These are phyloP conservation scores for Arabidopsis arenosa DNA, from an alignment of 345 rosid species.

Conservation along the genomic window DNA sequence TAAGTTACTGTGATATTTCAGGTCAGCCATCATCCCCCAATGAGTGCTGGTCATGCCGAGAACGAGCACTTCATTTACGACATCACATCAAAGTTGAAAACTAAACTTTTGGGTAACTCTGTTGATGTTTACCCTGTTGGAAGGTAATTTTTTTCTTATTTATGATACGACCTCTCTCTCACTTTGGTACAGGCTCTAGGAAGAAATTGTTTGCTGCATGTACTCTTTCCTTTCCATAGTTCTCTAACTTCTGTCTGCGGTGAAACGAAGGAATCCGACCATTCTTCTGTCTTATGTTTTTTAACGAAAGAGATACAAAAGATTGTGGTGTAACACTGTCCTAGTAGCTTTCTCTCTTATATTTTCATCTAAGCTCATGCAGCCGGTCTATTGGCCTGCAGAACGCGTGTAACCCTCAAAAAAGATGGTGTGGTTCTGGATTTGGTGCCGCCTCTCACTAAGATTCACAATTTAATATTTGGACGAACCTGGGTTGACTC, in stretches of 20 bases:
- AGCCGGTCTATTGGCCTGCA: slow-evolving; percentile 42
- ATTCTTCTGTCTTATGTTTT: slow-evolving; percentile 8
- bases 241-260: background rate
- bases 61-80: slow-evolving; percentile 85
- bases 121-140: slow-evolving; percentile 77
- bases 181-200: background rate
- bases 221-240: slow-evolving; percentile 9
- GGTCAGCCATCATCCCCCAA: slow-evolving; percentile 97
- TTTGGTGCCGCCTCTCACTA: slow-evolving; percentile 79
- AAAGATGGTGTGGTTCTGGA: slow-evolving; percentile 73
- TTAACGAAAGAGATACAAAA: background rate
- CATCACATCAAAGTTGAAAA: slow-evolving; percentile 84
- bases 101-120: slow-evolving; percentile 81
- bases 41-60: slow-evolving; percentile 95
- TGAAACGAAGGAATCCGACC: slow-evolving; percentile 1
- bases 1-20: slow-evolving; percentile 41
- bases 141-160: slow-evolving; percentile 49
- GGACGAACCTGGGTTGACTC: slow-evolving; percentile 89
- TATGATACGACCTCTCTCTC: slow-evolving; percentile 7
- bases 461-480: slow-evolving; percentile 74
- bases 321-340: background rate
- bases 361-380: slow-evolving; percentile 29
- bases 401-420: slow-evolving; percentile 72
- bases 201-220: background rate
- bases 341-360: background rate